Base-by-base conservation (phyloP, 176 grass and related monocot species). In the Oryza glaberrima region DNA sequence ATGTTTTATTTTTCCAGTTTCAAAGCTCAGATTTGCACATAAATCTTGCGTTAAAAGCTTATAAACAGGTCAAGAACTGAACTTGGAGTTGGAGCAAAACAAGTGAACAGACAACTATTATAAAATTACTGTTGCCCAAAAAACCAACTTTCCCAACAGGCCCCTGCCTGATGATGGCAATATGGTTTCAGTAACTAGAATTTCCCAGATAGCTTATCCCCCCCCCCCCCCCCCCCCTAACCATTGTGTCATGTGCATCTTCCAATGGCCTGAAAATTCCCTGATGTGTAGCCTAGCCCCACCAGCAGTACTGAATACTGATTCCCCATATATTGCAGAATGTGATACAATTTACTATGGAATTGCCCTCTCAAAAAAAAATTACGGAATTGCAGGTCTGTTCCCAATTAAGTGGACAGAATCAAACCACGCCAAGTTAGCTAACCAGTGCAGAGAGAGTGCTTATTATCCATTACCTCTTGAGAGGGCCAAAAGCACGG, bases 401-500 rank as follows among this genome's bases (percentile, higher is more conserved):
- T 79, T 19, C 77, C 41, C 41, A 52, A 7, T 66, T 67, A 15
- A 25, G 49, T 20, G 76, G 3, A 64, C 10, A 28, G 22, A 61
- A 41, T 54, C n/a, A 7, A 73, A 85, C 47, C 60, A 45, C 35
- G 35, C 19, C 54, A 30, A 46, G 5, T 71, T 56, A 86, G 69
- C 7, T 22, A 67, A 64, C 20, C 44, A 60, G 11, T 72, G 13
- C 44, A 60, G 25, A 25, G 0, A 68, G 20, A 58, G 56, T 9
- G 56, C 10, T 20, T 38, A 5, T 38, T 54, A 46, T 49, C 52
- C 46, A 1, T 77, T 54, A 98, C 96, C 96, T 98, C 73, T 95
- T 83, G 77, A 98, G 87, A 12, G 83, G 93, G 7, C 96, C 96
- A 65, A 95, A 72, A 58, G 93, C 80, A 45, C 93, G 93, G 82